These are phyloP conservation scores for Sisymbrium altissimum DNA, from an alignment of 345 rosid species.

Conservation along the genomic window DNA sequence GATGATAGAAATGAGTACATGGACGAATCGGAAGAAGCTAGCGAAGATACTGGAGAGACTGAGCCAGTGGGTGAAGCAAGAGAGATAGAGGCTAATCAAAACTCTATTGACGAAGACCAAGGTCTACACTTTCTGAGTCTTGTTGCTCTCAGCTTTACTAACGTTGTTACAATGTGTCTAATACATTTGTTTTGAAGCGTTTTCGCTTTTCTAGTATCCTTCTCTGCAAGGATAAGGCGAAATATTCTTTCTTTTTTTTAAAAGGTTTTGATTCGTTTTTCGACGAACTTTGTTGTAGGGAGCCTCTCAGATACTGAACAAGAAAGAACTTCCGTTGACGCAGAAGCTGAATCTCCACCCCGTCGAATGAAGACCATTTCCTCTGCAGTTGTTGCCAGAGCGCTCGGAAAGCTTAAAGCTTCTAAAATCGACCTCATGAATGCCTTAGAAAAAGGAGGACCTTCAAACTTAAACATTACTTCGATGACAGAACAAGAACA, in stretches of 20 bases:
- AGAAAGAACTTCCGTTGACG: neutral
- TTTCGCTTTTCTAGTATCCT: neutral
- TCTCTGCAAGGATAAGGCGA: neutral
- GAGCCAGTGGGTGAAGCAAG: conserved; percentile 16
- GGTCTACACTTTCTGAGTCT: conserved; percentile 17
- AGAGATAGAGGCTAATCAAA: neutral
- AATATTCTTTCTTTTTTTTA: neutral
- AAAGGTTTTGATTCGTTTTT: neutral
- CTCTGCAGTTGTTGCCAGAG: conserved; percentile 21
- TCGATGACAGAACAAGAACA: neutral
- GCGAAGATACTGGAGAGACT: conserved; percentile 18
- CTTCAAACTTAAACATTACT: conserved; percentile 3
- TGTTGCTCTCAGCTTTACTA: conserved; percentile 1
- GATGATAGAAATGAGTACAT: neutral
- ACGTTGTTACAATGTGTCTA: neutral
- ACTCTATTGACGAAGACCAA: conserved; percentile 8
- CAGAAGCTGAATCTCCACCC: neutral
- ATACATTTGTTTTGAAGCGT: neutral
- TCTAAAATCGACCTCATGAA: conserved; percentile 21
- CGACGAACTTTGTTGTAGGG: conserved; percentile 3
- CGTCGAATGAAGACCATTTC: conserved; percentile 12
- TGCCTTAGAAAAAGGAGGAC: conserved; percentile 14
- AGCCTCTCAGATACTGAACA: neutral
- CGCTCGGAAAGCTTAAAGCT: conserved; percentile 15
- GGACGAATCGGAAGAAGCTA: conserved; percentile 23